Evolutionary conservation across 108 stramenopile genomes (phyloP).

Genomic region (Cylindrotheca fusiformis): DNA sequence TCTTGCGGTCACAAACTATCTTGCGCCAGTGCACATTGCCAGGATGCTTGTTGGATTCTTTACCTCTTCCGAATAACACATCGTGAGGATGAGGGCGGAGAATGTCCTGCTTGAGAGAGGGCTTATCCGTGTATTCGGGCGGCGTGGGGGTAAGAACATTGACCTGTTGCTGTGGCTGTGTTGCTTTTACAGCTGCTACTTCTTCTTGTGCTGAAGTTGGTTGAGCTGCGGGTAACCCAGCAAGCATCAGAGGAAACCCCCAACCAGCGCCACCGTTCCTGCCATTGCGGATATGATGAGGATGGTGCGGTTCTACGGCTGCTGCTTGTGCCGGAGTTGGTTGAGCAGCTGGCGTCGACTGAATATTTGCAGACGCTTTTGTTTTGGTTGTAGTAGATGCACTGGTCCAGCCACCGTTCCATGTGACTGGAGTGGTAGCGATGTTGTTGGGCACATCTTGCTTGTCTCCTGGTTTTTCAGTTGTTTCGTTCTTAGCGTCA

Average conservation of each 20-base stretch:
- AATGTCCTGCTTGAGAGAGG: no score
- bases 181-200: no score
- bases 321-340: slow-evolving; percentile 1
- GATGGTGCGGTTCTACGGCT: slow-evolving; percentile 6
- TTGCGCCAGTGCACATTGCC: slow-evolving; percentile 62
- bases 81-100: no score
- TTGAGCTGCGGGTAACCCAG: no score
- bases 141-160: no score
- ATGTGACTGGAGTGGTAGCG: background rate
- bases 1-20: slow-evolving; percentile 68
- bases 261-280: background rate
- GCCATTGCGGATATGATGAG: slow-evolving; percentile 1
- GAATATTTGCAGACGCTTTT: background rate
- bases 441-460: background rate
- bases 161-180: no score
- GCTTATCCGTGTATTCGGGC: no score
- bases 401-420: no score
- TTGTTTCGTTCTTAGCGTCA: background rate
- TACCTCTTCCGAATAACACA: no score
- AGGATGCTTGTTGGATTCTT: slow-evolving; percentile 47
- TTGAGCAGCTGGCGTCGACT: background rate
- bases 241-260: no score
- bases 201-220: no score
- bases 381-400: background rate
- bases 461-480: background rate